Base-by-base conservation (phyloP, 768 basidiomycete species). In the Phylloporus sp. region DNA sequence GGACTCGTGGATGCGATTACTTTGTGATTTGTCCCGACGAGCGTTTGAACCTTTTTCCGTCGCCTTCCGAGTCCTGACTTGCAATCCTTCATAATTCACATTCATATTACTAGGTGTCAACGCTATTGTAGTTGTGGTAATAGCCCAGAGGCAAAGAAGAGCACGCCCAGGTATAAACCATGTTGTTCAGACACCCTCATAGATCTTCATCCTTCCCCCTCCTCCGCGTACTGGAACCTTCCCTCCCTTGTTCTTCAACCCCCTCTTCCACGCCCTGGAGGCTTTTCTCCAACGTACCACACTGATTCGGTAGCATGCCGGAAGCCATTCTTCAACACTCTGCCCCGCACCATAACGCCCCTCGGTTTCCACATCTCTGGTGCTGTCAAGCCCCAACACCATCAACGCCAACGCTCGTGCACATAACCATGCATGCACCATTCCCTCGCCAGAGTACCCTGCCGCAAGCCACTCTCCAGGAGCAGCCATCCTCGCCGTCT, bases 381-480 rank as follows among this genome's bases (percentile, higher is more conserved):
- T 40, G 0, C 56, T 39, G 22, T 76, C 75, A 13, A 67, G 59
- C 3, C 72, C 77, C 5, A 82, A 65, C 5, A 89, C 70, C 84
- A 85, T 85, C 47, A 70, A 57, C 11, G 81, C 85, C 18, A 86
- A 63, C 8, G 80, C 82, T 49, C 76, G 74, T 5, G 80, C 78
- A 50, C 81, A 75, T 64, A 82, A 62, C 84, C 85, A 86, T 0
- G 82, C 84, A 55, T 85, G 79, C 4, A 79, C 79, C 86, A 87
- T 86, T 2, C 86, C 86, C 56, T 89, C 86, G 1, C 86, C 86
- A 0, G 77, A 74, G 61, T 83, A 88, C 5, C 85, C 86, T 12
- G 82, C 85, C 15, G 81, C 72, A 15, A 88, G 75, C 87, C 86
- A 88, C 63, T 88, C 86, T 16, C 85, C 85, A 0, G 82, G 66